phyloP scores from a whole-genome alignment of 176 grass and related monocot species.

The Secale cereale region DNA sequence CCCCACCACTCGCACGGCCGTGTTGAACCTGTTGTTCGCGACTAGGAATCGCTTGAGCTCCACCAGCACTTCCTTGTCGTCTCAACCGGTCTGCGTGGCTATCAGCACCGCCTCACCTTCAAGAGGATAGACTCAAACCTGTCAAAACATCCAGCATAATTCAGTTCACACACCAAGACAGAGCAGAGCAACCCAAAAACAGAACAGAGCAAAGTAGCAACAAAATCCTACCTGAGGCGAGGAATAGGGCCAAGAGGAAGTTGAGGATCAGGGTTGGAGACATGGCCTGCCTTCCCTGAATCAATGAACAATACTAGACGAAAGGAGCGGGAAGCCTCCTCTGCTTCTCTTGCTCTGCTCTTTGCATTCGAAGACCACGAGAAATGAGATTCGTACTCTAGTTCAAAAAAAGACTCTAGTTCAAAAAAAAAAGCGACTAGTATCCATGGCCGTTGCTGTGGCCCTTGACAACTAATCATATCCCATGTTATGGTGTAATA shows the following conservation, averaged over 20 bases:
- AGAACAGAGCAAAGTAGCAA: not conserved
- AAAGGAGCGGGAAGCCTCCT: not conserved
- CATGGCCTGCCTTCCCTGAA: constrained; percentile 51
- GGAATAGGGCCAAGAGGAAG: constrained; percentile 39
- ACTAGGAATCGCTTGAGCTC: constrained; percentile 65
- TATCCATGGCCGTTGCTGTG: too few species aligned
- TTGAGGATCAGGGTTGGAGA: constrained; percentile 30
- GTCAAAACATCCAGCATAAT: not conserved
- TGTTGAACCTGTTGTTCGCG: constrained; percentile 41
- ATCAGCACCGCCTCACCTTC: constrained; percentile 24
- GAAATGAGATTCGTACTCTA: too few species aligned
- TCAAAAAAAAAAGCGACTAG: too few species aligned
- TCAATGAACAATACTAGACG: constrained; percentile 31
- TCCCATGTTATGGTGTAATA: too few species aligned
- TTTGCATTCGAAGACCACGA: too few species aligned
- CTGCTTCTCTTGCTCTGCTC: not conserved
- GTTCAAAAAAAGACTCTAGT: too few species aligned
- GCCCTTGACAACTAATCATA: too few species aligned
- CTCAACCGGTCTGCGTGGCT: not conserved
- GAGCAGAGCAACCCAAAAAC: not conserved
- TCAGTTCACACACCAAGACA: not conserved
- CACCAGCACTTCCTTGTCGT: constrained; percentile 63
- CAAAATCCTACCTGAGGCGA: constrained; percentile 31
- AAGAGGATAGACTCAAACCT: not conserved
- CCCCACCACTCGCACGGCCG: constrained; percentile 62